Percentiles rank a stretch among this genome's conserved stretches.
Conservation (phyloP, 352 stramenopile genomes). For the Aphanomyces euteiches region DNA sequence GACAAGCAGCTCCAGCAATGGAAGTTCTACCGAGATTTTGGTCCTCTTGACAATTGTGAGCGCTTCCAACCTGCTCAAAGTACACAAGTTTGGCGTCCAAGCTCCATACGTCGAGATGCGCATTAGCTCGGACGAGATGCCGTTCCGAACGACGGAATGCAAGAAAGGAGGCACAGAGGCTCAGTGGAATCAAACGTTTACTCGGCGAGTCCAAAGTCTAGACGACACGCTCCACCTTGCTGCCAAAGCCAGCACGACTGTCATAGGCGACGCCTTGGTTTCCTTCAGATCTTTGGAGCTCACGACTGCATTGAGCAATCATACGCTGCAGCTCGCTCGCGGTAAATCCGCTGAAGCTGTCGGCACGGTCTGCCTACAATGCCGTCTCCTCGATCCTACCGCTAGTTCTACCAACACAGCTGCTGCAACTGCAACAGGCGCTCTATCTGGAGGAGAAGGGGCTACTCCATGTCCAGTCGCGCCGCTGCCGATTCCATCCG, state of each 20-base stretch:
- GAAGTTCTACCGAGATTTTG: neutral
- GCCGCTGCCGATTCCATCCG: conserved; percentile 35
- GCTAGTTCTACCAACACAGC: neutral
- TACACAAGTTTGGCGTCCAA: conserved; percentile 32
- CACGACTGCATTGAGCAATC: neutral
- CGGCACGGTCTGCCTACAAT: conserved; percentile 63
- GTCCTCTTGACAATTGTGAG: conserved; percentile 26
- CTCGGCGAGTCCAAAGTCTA: conserved; percentile 46
- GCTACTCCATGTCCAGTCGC: conserved; percentile 33
- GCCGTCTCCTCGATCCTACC: conserved; percentile 53
- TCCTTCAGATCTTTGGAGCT: conserved; percentile 32
- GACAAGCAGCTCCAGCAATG: neutral
- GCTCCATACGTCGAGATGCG: conserved; percentile 30
- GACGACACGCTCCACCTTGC: conserved; percentile 47
- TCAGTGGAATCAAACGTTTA: conserved; percentile 82
- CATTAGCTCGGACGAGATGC: conserved; percentile 21
- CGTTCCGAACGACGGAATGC: conserved; percentile 51
- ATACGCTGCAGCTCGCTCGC: neutral
- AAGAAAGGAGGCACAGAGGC: conserved; percentile 80
- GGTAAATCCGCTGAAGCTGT: conserved; percentile 22
- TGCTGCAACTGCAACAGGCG: neutral
- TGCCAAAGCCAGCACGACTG: conserved; percentile 63
- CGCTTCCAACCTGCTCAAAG: conserved; percentile 27
- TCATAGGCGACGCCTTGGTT: conserved; percentile 52
- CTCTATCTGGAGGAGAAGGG: no score